Conservation (phyloP, 1,284 basidiomycete species). For the Coriolopsis trogii region DNA sequence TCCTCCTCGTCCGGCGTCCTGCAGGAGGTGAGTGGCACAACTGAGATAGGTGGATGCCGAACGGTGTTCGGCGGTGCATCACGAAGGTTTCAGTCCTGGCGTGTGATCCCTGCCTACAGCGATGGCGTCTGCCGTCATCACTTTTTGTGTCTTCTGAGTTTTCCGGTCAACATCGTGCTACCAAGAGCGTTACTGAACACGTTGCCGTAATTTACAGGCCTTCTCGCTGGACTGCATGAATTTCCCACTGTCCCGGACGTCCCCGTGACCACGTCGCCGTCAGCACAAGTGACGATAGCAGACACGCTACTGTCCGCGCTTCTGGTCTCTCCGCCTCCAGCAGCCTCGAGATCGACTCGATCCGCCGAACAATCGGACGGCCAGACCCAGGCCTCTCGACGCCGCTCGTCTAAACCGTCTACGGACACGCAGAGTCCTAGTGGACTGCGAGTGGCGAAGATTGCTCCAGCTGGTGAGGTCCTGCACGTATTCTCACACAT, state of each 20-base stretch:
- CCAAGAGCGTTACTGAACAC: constrained; percentile 18
- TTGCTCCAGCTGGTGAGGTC: constrained; percentile 64
- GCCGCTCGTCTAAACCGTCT: constrained; percentile 1
- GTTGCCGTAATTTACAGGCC: constrained; percentile 54
- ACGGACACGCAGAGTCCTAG: constrained; percentile 7
- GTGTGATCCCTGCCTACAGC: no score
- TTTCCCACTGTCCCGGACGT: constrained; percentile 71
- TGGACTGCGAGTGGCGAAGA: constrained; percentile 43
- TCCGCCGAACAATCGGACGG: constrained; percentile 19
- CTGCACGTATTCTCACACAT: constrained; percentile 91
- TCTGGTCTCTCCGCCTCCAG: constrained; percentile 34
- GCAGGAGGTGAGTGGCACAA: constrained; percentile 64
- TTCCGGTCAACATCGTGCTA: no score
- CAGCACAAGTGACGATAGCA: constrained; percentile 41
- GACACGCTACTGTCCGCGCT: constrained; percentile 45
- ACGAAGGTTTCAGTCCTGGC: constrained; percentile 7
- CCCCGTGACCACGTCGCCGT: constrained; percentile 33
- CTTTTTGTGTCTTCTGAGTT: no score
- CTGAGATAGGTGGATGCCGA: neutral
- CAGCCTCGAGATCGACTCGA: constrained; percentile 17
- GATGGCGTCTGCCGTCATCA: no score
- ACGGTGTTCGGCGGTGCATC: constrained; percentile 6
- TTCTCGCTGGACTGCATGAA: constrained; percentile 86
- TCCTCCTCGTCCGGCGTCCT: constrained; percentile 81
- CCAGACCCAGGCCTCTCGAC: constrained; percentile 13